A percentile compares a stretch with the other conserved stretches of the same genome.
Evolutionary conservation across 2,329 filamentous ascomycete genomes (phyloP).

Genomic region (Botrytis tulipae): DNA sequence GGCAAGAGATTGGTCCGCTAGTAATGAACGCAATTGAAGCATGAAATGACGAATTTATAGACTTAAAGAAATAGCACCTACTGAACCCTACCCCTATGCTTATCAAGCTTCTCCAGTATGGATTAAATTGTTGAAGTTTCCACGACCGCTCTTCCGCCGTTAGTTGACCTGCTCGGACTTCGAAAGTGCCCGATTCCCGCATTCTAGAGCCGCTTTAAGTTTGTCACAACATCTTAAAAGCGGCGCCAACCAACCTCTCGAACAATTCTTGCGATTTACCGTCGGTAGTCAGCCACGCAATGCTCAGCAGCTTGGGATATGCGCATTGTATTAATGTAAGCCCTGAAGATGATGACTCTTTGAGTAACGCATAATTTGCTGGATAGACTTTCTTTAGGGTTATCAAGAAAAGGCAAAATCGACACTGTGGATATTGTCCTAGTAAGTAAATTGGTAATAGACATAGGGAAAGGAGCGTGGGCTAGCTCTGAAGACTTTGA

Average conservation of each 20-base stretch:
- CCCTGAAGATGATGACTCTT: not conserved
- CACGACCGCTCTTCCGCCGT: not conserved
- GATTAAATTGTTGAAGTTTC: not conserved
- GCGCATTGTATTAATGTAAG: not conserved
- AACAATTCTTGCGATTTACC: not conserved
- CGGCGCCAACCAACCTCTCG: not conserved
- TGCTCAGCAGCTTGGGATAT: not conserved
- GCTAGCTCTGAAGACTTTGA: not conserved
- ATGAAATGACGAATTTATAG: not conserved
- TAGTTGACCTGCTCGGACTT: not conserved
- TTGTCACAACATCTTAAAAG: not conserved
- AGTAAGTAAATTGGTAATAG: not conserved
- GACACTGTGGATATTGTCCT: not conserved
- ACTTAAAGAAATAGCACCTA: not conserved
- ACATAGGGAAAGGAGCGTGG: not conserved
- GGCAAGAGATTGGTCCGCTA: constrained; percentile 13
- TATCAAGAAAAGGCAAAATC: not conserved
- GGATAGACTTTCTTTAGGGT: not conserved
- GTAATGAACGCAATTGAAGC: not conserved
- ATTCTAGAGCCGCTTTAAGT: not conserved
- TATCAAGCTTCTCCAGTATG: not conserved
- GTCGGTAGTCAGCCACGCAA: not conserved
- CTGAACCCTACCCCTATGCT: not conserved
- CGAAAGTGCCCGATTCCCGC: not conserved
- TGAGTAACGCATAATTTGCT: not conserved